These are phyloP conservation scores for Penstemon barbatus DNA, from an alignment of 257 asterid genomes.

Conservation along the genomic window DNA sequence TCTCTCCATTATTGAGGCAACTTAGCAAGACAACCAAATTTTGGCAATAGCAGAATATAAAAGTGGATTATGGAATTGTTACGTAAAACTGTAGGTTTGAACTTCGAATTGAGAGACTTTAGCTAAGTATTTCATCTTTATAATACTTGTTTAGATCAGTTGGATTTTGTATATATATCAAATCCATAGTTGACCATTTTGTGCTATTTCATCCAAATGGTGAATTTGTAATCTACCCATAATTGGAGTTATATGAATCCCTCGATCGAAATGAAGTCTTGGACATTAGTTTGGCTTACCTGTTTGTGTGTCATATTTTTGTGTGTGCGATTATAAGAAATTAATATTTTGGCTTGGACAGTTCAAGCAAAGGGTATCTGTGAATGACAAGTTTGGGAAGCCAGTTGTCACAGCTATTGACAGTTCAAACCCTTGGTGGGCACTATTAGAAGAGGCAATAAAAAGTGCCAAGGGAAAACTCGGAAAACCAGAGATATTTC, in stretches of 20 bases:
- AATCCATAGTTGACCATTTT: no score
- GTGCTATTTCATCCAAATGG: no score
- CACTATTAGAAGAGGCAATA: slow-evolving; percentile 65
- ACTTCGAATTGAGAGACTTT: no score
- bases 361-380: slow-evolving; percentile 64
- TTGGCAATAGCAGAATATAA: background rate
- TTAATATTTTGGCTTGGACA: slow-evolving; percentile 44
- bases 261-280: no score
- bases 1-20: slow-evolving; percentile 19
- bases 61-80: no score
- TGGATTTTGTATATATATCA: no score
- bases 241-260: no score
- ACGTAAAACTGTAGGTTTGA: no score
- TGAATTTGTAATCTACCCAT: no score
- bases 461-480: slow-evolving; percentile 64
- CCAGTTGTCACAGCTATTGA: slow-evolving; percentile 64
- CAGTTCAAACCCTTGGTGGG: slow-evolving; percentile 93
- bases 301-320: background rate
- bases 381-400: slow-evolving; percentile 62
- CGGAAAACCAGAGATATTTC: slow-evolving; percentile 83
- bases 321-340: background rate
- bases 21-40: background rate
- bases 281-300: background rate
- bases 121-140: no score
- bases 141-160: no score